Base-by-base conservation (phyloP, 148 eudicot genomes). In the Vaccinium corymbosum region DNA sequence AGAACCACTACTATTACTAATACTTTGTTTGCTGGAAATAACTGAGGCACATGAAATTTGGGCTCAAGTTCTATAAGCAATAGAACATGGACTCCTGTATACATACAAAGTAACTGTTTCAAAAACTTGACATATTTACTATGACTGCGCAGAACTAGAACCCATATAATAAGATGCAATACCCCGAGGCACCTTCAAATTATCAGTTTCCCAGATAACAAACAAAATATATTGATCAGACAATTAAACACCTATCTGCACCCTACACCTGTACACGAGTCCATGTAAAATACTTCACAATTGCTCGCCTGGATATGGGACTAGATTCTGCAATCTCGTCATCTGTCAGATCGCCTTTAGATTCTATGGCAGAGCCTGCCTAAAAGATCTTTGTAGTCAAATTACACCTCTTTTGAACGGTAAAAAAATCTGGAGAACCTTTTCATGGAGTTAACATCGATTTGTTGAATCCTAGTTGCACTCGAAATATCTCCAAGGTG, bases 1-100 rank as follows among this genome's bases (percentile, higher is more conserved):
- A 42, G 46, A 42, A 42, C 46, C 6, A 42, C 46, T 3, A 42
- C 46, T 42, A 4, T 42, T 35, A 73, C 19, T 56, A 19, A 13
- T 64, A 53, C 27, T 87, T 19, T 75, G 32, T 68, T 22, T 82
- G 17, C 70, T 46, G 35, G 53, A 49, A 81, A 50, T 81, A 16
- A 27, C n/a, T 68, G n/a, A 42, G 78, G 17, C 50, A 16, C 49
- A 50, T 22, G 57, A 16, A 8, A 32, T 35, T 82, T 17, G 84
- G 78, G 10, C 59, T 27, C 51, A 15, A 13, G 15, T 7, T 48
- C 1, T 38, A 12, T 14, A 49, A 25, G 16, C 35, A 15, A 59
- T 25, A 29, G 72, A 22, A 66, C 35, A 66, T 27, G 27, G 72
- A 66, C 71, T 64, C 71, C 72, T 27, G 16, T 66, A 66, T 25